These are phyloP conservation scores for Penicillium argentinense DNA, from an alignment of 495 filamentous ascomycete genomes.

Conservation along the genomic window DNA sequence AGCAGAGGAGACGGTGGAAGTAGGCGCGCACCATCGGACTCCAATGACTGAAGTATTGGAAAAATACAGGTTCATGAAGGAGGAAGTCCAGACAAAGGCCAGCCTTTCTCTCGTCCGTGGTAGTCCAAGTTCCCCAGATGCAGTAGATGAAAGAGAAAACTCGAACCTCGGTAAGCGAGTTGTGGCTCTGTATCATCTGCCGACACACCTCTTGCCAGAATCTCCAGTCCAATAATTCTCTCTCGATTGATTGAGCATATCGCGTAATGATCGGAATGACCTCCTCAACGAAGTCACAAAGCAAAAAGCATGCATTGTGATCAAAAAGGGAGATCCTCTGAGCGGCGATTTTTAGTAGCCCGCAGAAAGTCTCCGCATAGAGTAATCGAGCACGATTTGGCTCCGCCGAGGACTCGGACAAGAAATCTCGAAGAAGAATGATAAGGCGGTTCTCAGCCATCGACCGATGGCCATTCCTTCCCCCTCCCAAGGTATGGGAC, in stretches of 20 bases:
- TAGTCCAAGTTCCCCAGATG: slow-evolving; percentile 73
- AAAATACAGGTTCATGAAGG: slow-evolving; percentile 74
- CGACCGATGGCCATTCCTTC: slow-evolving; percentile 65
- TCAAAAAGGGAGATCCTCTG: slow-evolving; percentile 80
- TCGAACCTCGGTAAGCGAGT: slow-evolving; percentile 91
- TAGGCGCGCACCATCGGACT: slow-evolving; percentile 98
- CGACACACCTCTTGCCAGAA: slow-evolving; percentile 89
- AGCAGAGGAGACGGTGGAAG: slow-evolving; percentile 90
- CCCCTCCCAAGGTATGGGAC: slow-evolving; percentile 61
- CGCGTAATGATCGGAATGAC: slow-evolving; percentile 59
- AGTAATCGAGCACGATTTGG: slow-evolving; percentile 59
- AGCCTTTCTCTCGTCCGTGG: slow-evolving; percentile 66
- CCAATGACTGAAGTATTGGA: slow-evolving; percentile 91
- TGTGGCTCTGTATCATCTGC: slow-evolving; percentile 82
- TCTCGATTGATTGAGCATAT: slow-evolving; percentile 51
- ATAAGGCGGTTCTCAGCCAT: slow-evolving; percentile 94
- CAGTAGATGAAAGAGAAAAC: slow-evolving; percentile 83
- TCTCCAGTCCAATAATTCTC: slow-evolving; percentile 66
- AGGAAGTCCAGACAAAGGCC: slow-evolving; percentile 77
- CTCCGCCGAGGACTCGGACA: slow-evolving; percentile 65
- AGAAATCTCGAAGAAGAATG: slow-evolving; percentile 80
- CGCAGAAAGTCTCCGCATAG: slow-evolving; percentile 78
- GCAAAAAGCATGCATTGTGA: slow-evolving; percentile 83
- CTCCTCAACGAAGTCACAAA: slow-evolving; percentile 93
- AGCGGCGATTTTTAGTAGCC: slow-evolving; percentile 69